phyloP scores from a whole-genome alignment of 1,284 basidiomycete species.

The Fomes fomentarius region DNA sequence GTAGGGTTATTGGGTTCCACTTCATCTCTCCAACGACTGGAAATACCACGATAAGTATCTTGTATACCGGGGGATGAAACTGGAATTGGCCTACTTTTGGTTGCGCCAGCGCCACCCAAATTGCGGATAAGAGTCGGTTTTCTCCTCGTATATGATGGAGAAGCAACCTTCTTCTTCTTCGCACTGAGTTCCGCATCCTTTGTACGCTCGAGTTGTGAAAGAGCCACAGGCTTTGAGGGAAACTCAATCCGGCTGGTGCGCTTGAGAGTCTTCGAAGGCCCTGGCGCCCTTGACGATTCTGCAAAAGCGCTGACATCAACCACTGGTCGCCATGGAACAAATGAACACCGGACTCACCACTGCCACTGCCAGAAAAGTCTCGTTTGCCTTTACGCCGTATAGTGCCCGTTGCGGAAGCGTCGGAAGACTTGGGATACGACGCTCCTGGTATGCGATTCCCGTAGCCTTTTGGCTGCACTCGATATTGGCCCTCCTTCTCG shows the following conservation, averaged over 20 bases:
- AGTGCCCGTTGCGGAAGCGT: constrained; percentile 50
- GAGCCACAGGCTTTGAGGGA: constrained; percentile 28
- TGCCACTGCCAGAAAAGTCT: constrained; percentile 37
- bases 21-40: constrained; percentile 93
- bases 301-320: constrained; percentile 3
- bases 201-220: constrained; percentile 16
- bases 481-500: constrained; percentile 75
- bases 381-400: constrained; percentile 51
- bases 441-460: constrained; percentile 63
- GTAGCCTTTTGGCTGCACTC: constrained; percentile 68
- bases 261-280: constrained; percentile 43
- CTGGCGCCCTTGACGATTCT: constrained; percentile 31
- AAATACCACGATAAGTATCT: background rate
- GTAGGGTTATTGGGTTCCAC: constrained; percentile 87
- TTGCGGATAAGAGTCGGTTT: constrained; percentile 90
- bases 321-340: background rate
- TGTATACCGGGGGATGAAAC: background rate
- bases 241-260: constrained; percentile 43
- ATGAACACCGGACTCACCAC: constrained; percentile 21
- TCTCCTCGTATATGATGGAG: constrained; percentile 52
- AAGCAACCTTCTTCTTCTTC: constrained; percentile 58
- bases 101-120: constrained; percentile 67
- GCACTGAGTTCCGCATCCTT: constrained; percentile 40
- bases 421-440: constrained; percentile 47
- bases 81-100: constrained; percentile 78